Evolutionary conservation across 31 red algal genomes (phyloP).

Genomic region (Porphyra umbilicalis): DNA sequence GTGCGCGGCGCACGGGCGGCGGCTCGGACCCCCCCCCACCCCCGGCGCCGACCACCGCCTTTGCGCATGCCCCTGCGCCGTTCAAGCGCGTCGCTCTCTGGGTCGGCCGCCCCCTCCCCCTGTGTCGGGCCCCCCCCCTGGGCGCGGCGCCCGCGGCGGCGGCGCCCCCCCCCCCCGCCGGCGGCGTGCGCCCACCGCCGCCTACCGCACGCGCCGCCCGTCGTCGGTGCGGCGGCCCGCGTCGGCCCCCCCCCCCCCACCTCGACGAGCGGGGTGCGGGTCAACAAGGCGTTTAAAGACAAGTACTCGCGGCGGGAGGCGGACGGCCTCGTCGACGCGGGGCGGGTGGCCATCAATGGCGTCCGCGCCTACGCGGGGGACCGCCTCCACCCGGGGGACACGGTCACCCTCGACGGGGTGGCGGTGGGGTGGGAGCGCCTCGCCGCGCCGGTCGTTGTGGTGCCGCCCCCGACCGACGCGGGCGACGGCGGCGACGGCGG

Average conservation of each 20-base stretch:
- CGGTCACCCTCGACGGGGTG: constrained; percentile 46
- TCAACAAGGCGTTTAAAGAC: constrained; percentile 68
- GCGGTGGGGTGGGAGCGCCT: constrained; percentile 58
- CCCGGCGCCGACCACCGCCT: too few species aligned
- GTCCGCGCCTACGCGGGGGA: constrained; percentile 20
- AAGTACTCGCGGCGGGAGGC: constrained; percentile 59
- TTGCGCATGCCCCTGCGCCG: too few species aligned
- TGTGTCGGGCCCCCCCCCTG: background rate
- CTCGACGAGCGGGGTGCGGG: constrained; percentile 29
- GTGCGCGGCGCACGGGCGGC: too few species aligned
- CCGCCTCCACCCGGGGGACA: constrained; percentile 41
- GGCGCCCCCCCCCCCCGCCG: background rate
- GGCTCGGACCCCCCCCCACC: too few species aligned
- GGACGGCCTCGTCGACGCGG: constrained; percentile 45
- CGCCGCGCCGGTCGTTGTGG: background rate
- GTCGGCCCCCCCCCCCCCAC: background rate
- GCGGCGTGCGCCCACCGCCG: background rate
- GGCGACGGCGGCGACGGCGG: background rate
- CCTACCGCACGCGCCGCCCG: background rate
- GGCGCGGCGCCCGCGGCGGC: too few species aligned
- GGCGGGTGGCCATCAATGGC: constrained; percentile 62
- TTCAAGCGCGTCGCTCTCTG: too few species aligned
- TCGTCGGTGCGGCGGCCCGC: background rate
- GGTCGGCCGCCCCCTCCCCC: too few species aligned
- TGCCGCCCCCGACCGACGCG: background rate